A percentile compares a stretch with the other conserved stretches of the same genome.
phyloP scores from a whole-genome alignment of 192 early-diverging fungal genomes.

The Chytriomyces confervae region DNA sequence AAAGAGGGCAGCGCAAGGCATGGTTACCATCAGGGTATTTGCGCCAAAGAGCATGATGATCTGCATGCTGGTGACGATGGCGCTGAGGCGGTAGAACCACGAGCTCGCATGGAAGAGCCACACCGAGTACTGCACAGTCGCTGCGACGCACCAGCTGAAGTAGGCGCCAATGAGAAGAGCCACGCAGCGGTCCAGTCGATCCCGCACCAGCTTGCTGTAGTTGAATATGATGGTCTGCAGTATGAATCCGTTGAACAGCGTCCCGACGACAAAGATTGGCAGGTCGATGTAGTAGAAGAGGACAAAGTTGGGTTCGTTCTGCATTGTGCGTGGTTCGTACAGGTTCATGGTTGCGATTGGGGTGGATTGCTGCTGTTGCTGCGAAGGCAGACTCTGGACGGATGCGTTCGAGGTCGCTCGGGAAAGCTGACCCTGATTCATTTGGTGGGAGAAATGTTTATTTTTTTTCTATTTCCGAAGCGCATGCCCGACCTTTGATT shows the following conservation, averaged over 20 bases:
- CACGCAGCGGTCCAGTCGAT: neutral
- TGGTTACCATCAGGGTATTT: neutral
- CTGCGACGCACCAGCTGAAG: neutral
- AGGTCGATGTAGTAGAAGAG: slow-evolving; percentile 4
- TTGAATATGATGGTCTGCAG: neutral
- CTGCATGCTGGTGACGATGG: neutral
- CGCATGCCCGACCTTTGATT: no score
- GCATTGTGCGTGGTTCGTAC: neutral
- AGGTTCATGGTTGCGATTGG: neutral
- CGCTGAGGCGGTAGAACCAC: neutral
- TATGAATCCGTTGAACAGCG: neutral
- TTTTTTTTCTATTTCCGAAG: no score
- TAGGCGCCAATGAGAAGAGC: neutral
- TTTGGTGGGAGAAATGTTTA: no score
- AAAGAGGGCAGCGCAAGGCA: neutral
- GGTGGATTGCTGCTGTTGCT: no score
- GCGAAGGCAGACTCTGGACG: no score
- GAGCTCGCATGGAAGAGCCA: neutral
- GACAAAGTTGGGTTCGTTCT: neutral
- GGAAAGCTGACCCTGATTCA: no score
- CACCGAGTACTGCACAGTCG: neutral
- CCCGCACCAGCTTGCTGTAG: neutral
- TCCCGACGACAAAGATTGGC: neutral
- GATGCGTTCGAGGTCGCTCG: no score
- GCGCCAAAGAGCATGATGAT: neutral